Percentiles rank a stretch among this genome's conserved stretches.
Evolutionary conservation across 306 rosid genomes (phyloP).

Genomic region (Lupinus albus): DNA sequence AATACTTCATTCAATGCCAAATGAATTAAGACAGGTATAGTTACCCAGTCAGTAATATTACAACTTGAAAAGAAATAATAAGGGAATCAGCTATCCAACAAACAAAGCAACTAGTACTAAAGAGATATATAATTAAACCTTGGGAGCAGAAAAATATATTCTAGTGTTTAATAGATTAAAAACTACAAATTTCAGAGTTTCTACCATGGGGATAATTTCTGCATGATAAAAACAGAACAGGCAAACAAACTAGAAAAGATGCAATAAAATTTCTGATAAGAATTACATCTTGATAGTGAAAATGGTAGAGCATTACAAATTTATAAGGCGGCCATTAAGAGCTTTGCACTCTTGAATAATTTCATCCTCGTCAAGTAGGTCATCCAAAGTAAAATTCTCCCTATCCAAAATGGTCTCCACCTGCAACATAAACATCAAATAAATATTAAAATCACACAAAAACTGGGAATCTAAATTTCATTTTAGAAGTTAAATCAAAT

Average conservation of each 20-base stretch:
- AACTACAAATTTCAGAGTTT: no score
- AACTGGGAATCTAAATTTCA: no score
- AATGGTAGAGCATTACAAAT: constrained; percentile 70
- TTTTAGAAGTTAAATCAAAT: no score
- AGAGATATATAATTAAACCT: no score
- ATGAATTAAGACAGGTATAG: constrained; percentile 25
- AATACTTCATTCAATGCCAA: constrained; percentile 31
- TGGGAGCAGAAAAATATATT: no score
- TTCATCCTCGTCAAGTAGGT: constrained; percentile 96
- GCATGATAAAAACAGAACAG: constrained; percentile 10
- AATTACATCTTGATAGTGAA: constrained; percentile 6
- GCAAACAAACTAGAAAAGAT: constrained; percentile 22
- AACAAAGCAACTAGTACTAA: not conserved
- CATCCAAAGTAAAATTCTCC: constrained; percentile 87
- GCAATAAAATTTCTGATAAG: constrained; percentile 20
- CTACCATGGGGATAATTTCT: constrained; percentile 15
- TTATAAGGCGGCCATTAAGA: constrained; percentile 91
- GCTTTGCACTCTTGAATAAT: constrained; percentile 99
- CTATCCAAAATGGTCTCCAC: constrained; percentile 97
- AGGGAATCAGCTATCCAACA: constrained; percentile 17
- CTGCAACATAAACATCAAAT: constrained; percentile 53
- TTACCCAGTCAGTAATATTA: constrained; percentile 13
- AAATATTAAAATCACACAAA: not conserved
- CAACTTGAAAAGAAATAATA: constrained; percentile 2
- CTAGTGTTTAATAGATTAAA: no score